Percentiles rank a stretch among this genome's conserved stretches.
Conservation (phyloP, 192 early-diverging fungal genomes). For the Bifiguratus adelaidae region DNA sequence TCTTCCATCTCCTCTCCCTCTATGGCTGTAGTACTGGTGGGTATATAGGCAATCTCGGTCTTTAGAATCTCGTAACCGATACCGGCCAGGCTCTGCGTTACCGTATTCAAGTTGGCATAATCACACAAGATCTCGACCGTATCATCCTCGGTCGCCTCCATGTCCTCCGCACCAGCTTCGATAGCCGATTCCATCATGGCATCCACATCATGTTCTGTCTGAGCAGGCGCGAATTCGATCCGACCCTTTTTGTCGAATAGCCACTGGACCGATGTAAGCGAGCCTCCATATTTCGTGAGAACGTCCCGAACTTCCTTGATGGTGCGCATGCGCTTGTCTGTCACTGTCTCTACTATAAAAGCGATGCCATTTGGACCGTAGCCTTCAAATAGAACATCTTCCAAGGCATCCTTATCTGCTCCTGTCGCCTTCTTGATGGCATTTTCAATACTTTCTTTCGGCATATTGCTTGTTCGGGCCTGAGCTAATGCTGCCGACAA, state of each 20-base stretch:
- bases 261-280: slow-evolving; percentile 49
- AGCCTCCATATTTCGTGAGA: slow-evolving; percentile 41
- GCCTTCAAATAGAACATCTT: slow-evolving; percentile 51
- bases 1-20: slow-evolving; percentile 28
- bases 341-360: slow-evolving; percentile 42
- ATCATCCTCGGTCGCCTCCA: slow-evolving; percentile 31
- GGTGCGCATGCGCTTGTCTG: slow-evolving; percentile 51
- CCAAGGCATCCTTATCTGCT: slow-evolving; percentile 26
- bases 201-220: slow-evolving; percentile 31
- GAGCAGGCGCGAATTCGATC: slow-evolving; percentile 36
- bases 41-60: slow-evolving; percentile 45
- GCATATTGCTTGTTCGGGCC: slow-evolving; percentile 48
- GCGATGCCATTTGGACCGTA: slow-evolving; percentile 48
- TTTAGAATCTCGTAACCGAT: slow-evolving; percentile 41
- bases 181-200: slow-evolving; percentile 47
- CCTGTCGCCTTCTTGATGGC: slow-evolving; percentile 50
- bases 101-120: slow-evolving; percentile 29
- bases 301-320: slow-evolving; percentile 48
- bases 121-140: slow-evolving; percentile 42
- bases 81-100: slow-evolving; percentile 29
- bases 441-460: slow-evolving; percentile 59
- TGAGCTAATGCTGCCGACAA: slow-evolving; percentile 42
- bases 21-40: slow-evolving; percentile 27
- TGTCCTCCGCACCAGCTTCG: slow-evolving; percentile 49
- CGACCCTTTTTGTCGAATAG: slow-evolving; percentile 57